These are phyloP conservation scores for Penicillium bialowiezense DNA, from an alignment of 495 filamentous ascomycete genomes.

Conservation along the genomic window DNA sequence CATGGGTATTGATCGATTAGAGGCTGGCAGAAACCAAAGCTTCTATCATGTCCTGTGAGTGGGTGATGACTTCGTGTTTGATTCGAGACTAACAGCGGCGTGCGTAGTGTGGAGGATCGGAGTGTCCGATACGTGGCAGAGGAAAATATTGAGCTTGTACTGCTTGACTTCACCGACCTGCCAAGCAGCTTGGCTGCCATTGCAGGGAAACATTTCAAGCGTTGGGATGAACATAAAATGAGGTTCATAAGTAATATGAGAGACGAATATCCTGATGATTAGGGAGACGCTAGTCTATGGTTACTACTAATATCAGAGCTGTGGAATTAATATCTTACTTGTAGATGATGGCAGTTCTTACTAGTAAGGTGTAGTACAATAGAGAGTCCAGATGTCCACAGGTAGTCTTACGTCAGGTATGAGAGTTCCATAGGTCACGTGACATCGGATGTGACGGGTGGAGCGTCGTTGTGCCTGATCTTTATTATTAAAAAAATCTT, in stretches of 20 bases:
- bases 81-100: background rate
- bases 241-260: constrained; percentile 82
- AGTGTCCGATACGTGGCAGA: constrained; percentile 77
- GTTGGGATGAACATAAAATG: constrained; percentile 65
- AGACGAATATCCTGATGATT: constrained; percentile 88
- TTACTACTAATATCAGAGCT: no score
- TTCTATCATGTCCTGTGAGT: constrained; percentile 86
- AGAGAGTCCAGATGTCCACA: no score
- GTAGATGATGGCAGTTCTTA: no score
- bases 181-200: constrained; percentile 57
- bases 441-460: no score
- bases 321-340: no score
- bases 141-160: constrained; percentile 74
- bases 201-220: constrained; percentile 85
- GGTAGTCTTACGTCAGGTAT: no score
- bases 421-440: no score
- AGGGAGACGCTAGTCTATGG: no score
- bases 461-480: no score
- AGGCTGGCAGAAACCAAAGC: constrained; percentile 64
- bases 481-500: no score
- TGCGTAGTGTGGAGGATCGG: constrained; percentile 63
- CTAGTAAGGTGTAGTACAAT: no score
- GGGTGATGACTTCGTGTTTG: background rate
- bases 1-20: constrained; percentile 62
- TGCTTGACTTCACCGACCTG: constrained; percentile 43